These are phyloP conservation scores for Aspergillus hortae DNA, from an alignment of 2,329 filamentous ascomycete species.

Conservation along the genomic window DNA sequence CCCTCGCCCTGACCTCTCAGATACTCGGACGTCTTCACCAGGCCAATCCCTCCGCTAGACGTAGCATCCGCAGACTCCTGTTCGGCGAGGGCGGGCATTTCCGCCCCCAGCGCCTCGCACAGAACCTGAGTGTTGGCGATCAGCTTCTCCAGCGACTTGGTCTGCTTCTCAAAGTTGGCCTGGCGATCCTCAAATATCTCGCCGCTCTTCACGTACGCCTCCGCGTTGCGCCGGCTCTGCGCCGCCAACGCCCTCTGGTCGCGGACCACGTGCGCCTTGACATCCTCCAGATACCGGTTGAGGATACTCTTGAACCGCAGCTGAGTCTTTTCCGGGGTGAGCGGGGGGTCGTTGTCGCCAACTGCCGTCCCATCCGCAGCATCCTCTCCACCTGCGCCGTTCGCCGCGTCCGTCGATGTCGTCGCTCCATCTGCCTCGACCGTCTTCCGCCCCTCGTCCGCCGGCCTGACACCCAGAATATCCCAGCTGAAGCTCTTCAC, in stretches of 20 bases:
- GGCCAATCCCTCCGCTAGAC: slow-evolving; percentile 75
- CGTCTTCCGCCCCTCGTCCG: slow-evolving; percentile 75
- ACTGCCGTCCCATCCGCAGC: slow-evolving; percentile 39
- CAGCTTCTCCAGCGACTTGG: slow-evolving; percentile 88
- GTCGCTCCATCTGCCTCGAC: slow-evolving; percentile 76
- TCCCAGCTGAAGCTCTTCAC: slow-evolving; percentile 98
- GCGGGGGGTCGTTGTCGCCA: slow-evolving; percentile 63
- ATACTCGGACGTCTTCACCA: slow-evolving; percentile 92
- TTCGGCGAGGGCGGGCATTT: slow-evolving; percentile 92
- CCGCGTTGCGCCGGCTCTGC: slow-evolving; percentile 90
- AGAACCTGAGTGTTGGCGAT: slow-evolving; percentile 86
- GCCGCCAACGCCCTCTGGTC: slow-evolving; percentile 85
- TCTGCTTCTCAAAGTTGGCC: slow-evolving; percentile 88
- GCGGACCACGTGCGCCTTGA: slow-evolving; percentile 81
- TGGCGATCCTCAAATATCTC: slow-evolving; percentile 98
- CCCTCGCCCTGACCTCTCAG: slow-evolving; percentile 85
- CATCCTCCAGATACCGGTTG: slow-evolving; percentile 85
- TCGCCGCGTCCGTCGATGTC: slow-evolving; percentile 45
- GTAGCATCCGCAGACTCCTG: slow-evolving; percentile 66
- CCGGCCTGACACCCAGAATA: slow-evolving; percentile 73
- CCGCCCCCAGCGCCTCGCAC: slow-evolving; percentile 79
- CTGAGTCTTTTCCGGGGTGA: slow-evolving; percentile 72
- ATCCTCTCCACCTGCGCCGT: slow-evolving; percentile 50
- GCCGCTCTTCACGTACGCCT: slow-evolving; percentile 96
- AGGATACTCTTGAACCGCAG: slow-evolving; percentile 84